Conservation (phyloP, 164 flowering plant genomes). For the Stephania japonica region DNA sequence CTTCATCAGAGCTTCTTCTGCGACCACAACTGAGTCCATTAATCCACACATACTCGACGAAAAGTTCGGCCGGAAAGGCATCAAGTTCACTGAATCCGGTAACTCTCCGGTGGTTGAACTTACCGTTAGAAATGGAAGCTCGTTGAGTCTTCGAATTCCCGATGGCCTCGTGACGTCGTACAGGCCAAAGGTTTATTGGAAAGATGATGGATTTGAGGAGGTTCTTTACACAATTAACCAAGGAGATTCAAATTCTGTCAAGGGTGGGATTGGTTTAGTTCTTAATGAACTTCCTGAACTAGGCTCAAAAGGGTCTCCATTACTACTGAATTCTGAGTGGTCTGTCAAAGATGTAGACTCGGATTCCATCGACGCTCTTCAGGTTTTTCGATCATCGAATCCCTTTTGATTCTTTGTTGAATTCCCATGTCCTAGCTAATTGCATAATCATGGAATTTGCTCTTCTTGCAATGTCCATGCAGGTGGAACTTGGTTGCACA, state of each 20-base stretch:
- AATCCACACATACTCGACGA: constrained; percentile 40
- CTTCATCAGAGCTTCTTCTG: constrained; percentile 13
- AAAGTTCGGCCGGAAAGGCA: constrained; percentile 77
- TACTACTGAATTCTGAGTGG: constrained; percentile 45
- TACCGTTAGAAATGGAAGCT: constrained; percentile 82
- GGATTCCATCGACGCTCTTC: constrained; percentile 89
- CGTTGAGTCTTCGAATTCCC: constrained; percentile 49
- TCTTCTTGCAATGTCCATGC: neutral
- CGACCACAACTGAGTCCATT: constrained; percentile 22
- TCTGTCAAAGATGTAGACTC: constrained; percentile 64
- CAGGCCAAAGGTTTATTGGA: constrained; percentile 84
- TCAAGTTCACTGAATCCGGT: constrained; percentile 50
- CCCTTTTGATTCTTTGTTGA: neutral
- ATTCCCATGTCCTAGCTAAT: neutral
- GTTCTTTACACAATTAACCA: constrained; percentile 57
- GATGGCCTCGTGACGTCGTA: constrained; percentile 74
- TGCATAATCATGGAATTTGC: neutral
- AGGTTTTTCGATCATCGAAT: constrained; percentile 34
- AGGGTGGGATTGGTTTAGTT: constrained; percentile 80
- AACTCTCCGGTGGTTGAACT: constrained; percentile 43
- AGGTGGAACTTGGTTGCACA: constrained; percentile 76
- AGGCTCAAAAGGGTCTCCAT: constrained; percentile 25
- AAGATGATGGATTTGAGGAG: constrained; percentile 80
- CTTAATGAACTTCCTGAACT: constrained; percentile 45
- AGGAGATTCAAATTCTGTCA: constrained; percentile 23